Evolutionary conservation across 495 filamentous ascomycete genomes (phyloP), one percentile per base, ranked within the genome.

Genomic region (Podospora bellae-mahoneyi): DNA sequence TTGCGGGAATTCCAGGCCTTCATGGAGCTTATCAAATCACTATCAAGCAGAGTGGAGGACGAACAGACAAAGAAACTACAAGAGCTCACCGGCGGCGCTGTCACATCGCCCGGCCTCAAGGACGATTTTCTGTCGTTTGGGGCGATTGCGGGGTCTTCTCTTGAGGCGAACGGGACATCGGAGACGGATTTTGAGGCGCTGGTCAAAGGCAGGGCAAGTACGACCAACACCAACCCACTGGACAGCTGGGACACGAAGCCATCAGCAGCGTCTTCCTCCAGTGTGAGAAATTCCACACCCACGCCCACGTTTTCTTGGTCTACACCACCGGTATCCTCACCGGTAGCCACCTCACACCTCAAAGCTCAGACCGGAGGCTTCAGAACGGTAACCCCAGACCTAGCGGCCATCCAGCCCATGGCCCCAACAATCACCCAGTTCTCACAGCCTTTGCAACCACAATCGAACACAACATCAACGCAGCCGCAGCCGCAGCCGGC

Each of bases 61-160:
- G 96, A 99, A 70, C 94, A 97, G 70, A 89, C 84, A 6, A 89
- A 87, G 75, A 97, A 97, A 74, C 80, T 99, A 2, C 89, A 90
- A 71, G 96, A 98, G 68, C 83, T 98, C 32, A 87, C 87, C 26
- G 81, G 85, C 15, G 75, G 75, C 15, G 78, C 77, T 53, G 77
- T 75, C 19, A 71, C 77, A 4, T 68, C 73, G 1, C 64, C 75
- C 1, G 74, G 76, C n/a, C 63, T 74, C 23, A 78, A 76, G 57
- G 83, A 86, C 44, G 88, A 90, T 68, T 87, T 89, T 72, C 80
- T 89, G 75, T 83, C 84, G 3, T 89, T 89, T 66, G 84, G 83
- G 5, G 80, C 81, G 28, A 67, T 84, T 10, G 75, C 76, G 13
- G 83, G 81, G 4, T 81, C 84, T 15, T 82, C 83, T 13, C 80